Evolutionary conservation across 179 eudicot species (phyloP).

Genomic region (Nepenthes alata): DNA sequence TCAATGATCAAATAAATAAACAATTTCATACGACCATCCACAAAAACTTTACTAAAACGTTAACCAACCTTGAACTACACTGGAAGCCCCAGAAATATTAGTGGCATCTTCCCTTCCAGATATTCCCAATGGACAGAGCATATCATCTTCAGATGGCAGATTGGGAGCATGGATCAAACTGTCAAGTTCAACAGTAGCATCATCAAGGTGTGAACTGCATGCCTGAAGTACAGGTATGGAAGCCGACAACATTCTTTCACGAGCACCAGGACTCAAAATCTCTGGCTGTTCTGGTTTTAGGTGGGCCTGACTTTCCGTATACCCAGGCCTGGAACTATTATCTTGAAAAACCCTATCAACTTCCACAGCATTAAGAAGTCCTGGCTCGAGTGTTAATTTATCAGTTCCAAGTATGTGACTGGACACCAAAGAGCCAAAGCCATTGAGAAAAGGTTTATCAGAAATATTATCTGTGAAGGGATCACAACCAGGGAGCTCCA

Average conservation of each 20-base stretch:
- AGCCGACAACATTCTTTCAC: constrained; percentile 12
- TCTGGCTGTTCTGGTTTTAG: constrained; percentile 12
- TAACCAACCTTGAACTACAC: constrained; percentile 35
- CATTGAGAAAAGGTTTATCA: constrained; percentile 17
- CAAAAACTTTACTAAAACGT: neutral
- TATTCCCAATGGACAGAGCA: constrained; percentile 10
- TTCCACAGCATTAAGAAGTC: constrained; percentile 12
- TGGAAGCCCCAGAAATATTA: constrained; percentile 15
- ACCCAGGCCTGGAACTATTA: constrained; percentile 13
- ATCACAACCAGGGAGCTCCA: constrained; percentile 15
- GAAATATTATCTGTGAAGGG: constrained; percentile 6
- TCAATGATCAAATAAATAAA: too few species aligned
- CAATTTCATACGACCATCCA: too few species aligned
- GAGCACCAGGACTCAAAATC: constrained; percentile 10
- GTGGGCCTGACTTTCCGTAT: constrained; percentile 14
- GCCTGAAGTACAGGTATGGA: constrained; percentile 21
- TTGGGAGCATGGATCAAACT: constrained; percentile 12
- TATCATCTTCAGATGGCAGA: constrained; percentile 15
- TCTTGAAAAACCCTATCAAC: constrained; percentile 9
- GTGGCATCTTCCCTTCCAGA: constrained; percentile 23
- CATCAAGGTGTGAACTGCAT: constrained; percentile 18
- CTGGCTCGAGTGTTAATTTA: constrained; percentile 9
- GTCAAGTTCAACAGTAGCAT: constrained; percentile 19
- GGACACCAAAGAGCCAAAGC: constrained; percentile 12
- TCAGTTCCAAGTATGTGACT: constrained; percentile 15